phyloP scores from a whole-genome alignment of 768 basidiomycete genomes.

The Phaffia australis region DNA sequence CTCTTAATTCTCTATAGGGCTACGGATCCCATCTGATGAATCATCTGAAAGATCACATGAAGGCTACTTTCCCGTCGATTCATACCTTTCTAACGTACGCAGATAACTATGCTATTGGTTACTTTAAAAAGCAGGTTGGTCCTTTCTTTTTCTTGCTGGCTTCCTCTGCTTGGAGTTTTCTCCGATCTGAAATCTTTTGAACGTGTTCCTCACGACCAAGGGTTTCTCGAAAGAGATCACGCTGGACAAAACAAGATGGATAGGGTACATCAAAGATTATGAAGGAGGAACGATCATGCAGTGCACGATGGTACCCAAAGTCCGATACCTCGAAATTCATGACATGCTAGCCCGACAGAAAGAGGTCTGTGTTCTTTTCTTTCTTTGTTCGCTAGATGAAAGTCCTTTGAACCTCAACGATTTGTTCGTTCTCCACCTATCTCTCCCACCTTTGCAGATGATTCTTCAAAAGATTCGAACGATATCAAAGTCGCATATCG shows the following conservation, averaged over 20 bases:
- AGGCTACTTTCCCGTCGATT: constrained; percentile 69
- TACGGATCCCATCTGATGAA: constrained; percentile 99
- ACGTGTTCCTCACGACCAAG: constrained; percentile 21
- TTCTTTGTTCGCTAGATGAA: neutral
- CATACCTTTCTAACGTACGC: constrained; percentile 95
- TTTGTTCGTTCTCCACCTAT: neutral
- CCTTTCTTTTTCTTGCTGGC: no score
- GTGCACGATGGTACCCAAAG: constrained; percentile 85
- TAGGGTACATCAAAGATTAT: constrained; percentile 99
- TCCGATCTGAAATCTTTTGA: neutral
- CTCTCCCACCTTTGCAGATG: constrained; percentile 41
- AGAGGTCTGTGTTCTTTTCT: constrained; percentile 43
- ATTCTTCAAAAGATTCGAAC: constrained; percentile 78
- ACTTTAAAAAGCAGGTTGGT: constrained; percentile 82
- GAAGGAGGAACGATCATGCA: constrained; percentile 99
- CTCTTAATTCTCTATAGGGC: constrained; percentile 47
- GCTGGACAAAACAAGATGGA: constrained; percentile 82
- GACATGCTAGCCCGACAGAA: constrained; percentile 68
- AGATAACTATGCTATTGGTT: constrained; percentile 97
- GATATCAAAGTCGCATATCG: constrained; percentile 71
- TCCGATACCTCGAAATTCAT: constrained; percentile 75
- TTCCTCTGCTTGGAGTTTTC: neutral
- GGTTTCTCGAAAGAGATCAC: constrained; percentile 97
- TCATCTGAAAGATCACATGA: constrained; percentile 88
- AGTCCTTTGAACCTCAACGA: neutral